A percentile compares a stretch with the other conserved stretches of the same genome.
phyloP scores from a whole-genome alignment of 108 stramenopile genomes.

The Conticribra weissflogii region DNA sequence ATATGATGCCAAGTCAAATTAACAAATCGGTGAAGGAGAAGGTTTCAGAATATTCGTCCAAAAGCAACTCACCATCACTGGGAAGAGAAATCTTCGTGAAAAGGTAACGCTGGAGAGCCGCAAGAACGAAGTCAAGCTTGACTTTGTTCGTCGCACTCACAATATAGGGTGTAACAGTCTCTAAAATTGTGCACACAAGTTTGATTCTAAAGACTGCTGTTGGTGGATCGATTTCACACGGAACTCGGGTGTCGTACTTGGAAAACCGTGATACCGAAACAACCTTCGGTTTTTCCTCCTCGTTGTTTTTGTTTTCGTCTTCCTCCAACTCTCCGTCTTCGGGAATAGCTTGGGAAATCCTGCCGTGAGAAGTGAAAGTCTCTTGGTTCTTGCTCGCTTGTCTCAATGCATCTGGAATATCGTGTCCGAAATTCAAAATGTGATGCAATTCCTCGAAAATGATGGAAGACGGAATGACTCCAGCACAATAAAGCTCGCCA shows the following conservation, averaged over 20 bases:
- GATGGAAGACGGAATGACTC: slow-evolving; percentile 68
- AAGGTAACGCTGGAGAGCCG: slow-evolving; percentile 92
- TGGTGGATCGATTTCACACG: slow-evolving; percentile 80
- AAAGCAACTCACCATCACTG: slow-evolving; percentile 62
- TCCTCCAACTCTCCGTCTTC: slow-evolving; percentile 88
- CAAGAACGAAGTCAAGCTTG: slow-evolving; percentile 70
- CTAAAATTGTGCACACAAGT: slow-evolving; percentile 85
- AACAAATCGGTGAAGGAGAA: neutral
- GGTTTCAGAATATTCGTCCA: no score
- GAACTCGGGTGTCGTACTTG: slow-evolving; percentile 90
- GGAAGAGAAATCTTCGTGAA: slow-evolving; percentile 91
- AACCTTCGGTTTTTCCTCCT: slow-evolving; percentile 42
- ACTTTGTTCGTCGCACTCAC: slow-evolving; percentile 66
- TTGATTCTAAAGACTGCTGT: slow-evolving; percentile 84
- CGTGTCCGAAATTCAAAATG: slow-evolving; percentile 90
- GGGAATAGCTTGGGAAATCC: slow-evolving; percentile 68
- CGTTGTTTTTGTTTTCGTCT: slow-evolving; percentile 41
- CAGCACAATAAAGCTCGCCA: slow-evolving; percentile 84
- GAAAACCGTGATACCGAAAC: slow-evolving; percentile 79
- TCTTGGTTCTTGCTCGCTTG: slow-evolving; percentile 60
- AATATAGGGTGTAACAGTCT: slow-evolving; percentile 69
- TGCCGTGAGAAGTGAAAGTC: slow-evolving; percentile 29
- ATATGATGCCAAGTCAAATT: neutral
- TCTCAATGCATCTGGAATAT: slow-evolving; percentile 79
- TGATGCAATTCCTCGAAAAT: slow-evolving; percentile 84